Evolutionary conservation across 2,329 filamentous ascomycete species (phyloP).

Genomic region (Neopestalotiopsis sp.): DNA sequence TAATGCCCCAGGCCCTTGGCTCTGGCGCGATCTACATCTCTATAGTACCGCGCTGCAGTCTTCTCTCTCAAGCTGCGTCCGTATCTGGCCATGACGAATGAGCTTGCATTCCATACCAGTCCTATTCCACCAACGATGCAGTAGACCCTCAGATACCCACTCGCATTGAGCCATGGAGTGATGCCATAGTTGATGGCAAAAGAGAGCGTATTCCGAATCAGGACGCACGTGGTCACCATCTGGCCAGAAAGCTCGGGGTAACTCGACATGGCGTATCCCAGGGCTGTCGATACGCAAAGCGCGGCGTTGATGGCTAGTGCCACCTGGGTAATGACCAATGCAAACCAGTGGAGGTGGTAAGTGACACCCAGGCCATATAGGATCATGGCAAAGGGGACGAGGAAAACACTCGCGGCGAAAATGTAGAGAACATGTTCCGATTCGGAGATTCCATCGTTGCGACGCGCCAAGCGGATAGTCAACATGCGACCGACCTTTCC

Average conservation of each 20-base stretch:
- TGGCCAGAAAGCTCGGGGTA: conserved; percentile 47
- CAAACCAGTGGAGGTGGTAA: conserved; percentile 47
- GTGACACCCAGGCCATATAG: conserved; percentile 39
- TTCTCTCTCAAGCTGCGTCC: conserved; percentile 35
- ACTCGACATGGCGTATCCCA: conserved; percentile 47
- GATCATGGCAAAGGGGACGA: conserved; percentile 32
- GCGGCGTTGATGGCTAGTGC: conserved; percentile 39
- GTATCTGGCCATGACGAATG: conserved; percentile 37
- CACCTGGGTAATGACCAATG: conserved; percentile 46
- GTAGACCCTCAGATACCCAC: conserved; percentile 52
- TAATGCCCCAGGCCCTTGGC: conserved; percentile 18
- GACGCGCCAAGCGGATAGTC: conserved; percentile 43
- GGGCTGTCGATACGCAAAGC: conserved; percentile 41
- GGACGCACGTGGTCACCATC: conserved; percentile 44
- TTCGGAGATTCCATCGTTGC: conserved; percentile 47
- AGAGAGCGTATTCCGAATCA: conserved; percentile 47
- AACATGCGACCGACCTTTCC: conserved; percentile 45
- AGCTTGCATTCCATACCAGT: conserved; percentile 34
- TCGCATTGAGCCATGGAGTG: conserved; percentile 49
- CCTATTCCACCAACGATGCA: conserved; percentile 40
- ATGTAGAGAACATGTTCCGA: conserved; percentile 49
- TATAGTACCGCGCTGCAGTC: conserved; percentile 36
- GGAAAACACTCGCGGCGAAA: conserved; percentile 35
- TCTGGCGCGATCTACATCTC: conserved; percentile 35
- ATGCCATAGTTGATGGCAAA: conserved; percentile 48